phyloP scores from a whole-genome alignment of 306 rosid species.

The Echinosophora koreensis region DNA sequence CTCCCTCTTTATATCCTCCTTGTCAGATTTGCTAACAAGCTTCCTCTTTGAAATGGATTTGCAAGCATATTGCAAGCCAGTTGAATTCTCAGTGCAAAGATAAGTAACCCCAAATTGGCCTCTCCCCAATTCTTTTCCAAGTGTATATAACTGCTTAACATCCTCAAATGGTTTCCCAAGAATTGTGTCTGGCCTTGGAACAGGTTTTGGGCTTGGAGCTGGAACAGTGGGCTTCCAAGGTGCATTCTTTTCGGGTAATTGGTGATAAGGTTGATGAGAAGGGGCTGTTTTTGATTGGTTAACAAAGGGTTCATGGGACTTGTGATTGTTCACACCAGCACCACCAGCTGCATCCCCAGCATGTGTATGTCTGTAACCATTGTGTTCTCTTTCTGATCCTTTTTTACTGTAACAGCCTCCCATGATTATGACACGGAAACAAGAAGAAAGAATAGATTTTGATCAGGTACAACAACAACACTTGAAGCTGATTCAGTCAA shows the following conservation, averaged over 20 bases:
- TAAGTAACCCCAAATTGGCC: conserved; percentile 93
- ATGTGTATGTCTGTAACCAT: conserved; percentile 53
- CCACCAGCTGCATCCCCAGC: conserved; percentile 21
- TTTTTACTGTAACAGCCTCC: conserved; percentile 72
- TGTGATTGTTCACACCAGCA: conserved; percentile 47
- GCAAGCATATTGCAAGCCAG: conserved; percentile 75
- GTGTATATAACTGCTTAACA: conserved; percentile 63
- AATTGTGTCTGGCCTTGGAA: conserved; percentile 54
- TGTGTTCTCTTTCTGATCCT: conserved; percentile 46
- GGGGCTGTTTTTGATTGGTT: conserved; percentile 47
- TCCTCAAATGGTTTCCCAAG: conserved; percentile 80
- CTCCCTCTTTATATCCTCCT: conserved; percentile 84
- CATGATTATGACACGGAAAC: conserved; percentile 52
- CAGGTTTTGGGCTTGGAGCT: conserved; percentile 52
- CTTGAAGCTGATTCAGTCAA: conserved; percentile 22
- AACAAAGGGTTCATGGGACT: conserved; percentile 58
- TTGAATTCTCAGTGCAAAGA: conserved; percentile 77
- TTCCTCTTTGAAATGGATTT: conserved; percentile 90
- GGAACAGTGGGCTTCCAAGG: conserved; percentile 50
- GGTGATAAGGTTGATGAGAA: conserved; percentile 54
- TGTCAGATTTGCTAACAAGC: conserved; percentile 70
- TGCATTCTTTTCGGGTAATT: conserved; percentile 48
- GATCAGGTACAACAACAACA: background rate
- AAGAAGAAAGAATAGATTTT: background rate
- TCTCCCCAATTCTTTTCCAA: conserved; percentile 88